Evolutionary conservation across 768 basidiomycete genomes (phyloP), one percentile per base, ranked within the genome.

Genomic region (Rhizopogon salebrosus): DNA sequence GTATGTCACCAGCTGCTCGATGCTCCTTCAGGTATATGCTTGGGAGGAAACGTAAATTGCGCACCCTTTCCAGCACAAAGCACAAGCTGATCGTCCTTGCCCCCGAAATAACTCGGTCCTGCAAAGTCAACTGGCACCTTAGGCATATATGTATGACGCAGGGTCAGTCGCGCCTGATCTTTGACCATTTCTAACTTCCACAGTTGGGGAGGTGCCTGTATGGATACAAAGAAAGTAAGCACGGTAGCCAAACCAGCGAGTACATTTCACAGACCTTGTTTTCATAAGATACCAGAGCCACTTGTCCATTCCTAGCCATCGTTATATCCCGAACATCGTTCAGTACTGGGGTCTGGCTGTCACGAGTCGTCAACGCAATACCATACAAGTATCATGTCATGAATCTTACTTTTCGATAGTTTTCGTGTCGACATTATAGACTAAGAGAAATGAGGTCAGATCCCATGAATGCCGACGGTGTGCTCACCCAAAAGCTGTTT

Each of bases 261-360:
- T 34, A n/a, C 9, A 26, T 6, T 2, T 3, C 10, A 39, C 70
- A n/a, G 26, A 82, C 86, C 75, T 84, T 83, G 60, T 85, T 80
- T 62, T 89, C 86, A 60, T 86, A 88, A 63, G 85, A 87, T 43
- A 89, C 77, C 48, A 90, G 65, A 18, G 83, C 87, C 7, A 83
- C 72, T 6, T 80, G 70, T 20, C 83, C 85, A 49, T 77, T 78
- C 50, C 76, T 73, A 41, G 84, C 79, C 26, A 88, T 64, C 0
- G 84, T 85, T 36, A 89, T 81, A 60, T 87, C 82, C 48, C 83
- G 80, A 46, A 88, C 84, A 54, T 88, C 84, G 59, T 87, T 83
- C 2, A 89, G 70, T 4, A 88, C 81, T 4, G 87, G 87, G 0
- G 85, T 84, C 70, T 83, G 81, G 63, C 87, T 89, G 54, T 16